These are phyloP conservation scores for Botrytis deweyae DNA, from an alignment of 2,329 filamentous ascomycete species.

Conservation along the genomic window DNA sequence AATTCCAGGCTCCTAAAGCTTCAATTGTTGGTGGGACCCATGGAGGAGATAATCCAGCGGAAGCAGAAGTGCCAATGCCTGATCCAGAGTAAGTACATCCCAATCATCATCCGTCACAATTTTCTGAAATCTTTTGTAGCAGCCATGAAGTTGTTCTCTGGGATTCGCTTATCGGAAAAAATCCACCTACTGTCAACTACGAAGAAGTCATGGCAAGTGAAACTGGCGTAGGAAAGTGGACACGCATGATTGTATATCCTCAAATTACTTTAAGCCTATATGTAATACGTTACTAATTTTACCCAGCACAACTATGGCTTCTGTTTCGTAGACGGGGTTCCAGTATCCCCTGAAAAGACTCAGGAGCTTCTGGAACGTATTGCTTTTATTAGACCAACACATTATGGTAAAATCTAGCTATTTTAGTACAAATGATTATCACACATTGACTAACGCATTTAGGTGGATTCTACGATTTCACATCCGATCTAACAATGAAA, in stretches of 20 bases:
- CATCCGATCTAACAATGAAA: constrained; percentile 80
- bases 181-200: constrained; percentile 60
- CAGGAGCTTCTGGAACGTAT: constrained; percentile 75
- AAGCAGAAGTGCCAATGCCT: not conserved
- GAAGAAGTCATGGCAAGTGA: constrained; percentile 58
- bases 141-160: constrained; percentile 34
- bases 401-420: constrained; percentile 73
- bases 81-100: not conserved
- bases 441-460: constrained; percentile 25
- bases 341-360: constrained; percentile 68
- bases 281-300: constrained; percentile 21
- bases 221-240: constrained; percentile 58
- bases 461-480: constrained; percentile 81
- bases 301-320: constrained; percentile 68
- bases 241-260: constrained; percentile 59
- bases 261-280: not conserved
- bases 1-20: not conserved
- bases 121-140: not conserved
- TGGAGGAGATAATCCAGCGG: not conserved
- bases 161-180: constrained; percentile 42
- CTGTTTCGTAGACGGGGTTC: constrained; percentile 71
- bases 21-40: not conserved
- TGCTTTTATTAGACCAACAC: constrained; percentile 82
- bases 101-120: too few relatives aligned
- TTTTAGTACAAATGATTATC: not conserved